Evolutionary conservation across 768 basidiomycete species (phyloP).

Genomic region (Strobilomyces confusus): DNA sequence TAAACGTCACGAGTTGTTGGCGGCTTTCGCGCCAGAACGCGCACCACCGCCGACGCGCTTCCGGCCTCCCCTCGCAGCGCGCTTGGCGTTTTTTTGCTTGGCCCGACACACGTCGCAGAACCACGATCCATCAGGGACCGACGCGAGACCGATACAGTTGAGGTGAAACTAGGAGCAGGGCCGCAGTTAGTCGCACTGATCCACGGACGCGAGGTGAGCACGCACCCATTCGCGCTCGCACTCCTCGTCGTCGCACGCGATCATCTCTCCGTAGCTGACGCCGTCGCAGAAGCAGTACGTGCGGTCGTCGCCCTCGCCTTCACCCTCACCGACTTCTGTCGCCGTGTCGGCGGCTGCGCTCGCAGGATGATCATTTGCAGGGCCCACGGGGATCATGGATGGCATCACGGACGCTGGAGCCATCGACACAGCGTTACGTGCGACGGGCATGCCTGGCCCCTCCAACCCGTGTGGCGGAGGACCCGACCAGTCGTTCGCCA

Average conservation of each 20-base stretch:
- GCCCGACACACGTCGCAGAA: constrained; percentile 65
- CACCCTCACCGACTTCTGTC: constrained; percentile 45
- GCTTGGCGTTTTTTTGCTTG: constrained; percentile 49
- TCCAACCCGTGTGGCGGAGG: constrained; percentile 54
- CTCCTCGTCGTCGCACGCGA: constrained; percentile 79
- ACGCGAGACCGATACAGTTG: constrained; percentile 63
- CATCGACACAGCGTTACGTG: constrained; percentile 37
- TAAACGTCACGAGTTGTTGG: constrained; percentile 27
- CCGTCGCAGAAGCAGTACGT: constrained; percentile 85
- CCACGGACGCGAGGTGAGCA: constrained; percentile 7
- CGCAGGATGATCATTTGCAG: constrained; percentile 32
- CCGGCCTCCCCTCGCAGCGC: constrained; percentile 49
- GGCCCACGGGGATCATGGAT: constrained; percentile 18
- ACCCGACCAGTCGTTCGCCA: constrained; percentile 45
- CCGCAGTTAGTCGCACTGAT: constrained; percentile 10
- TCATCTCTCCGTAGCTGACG: constrained; percentile 90
- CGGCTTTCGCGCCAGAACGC: constrained; percentile 28
- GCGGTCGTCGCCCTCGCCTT: constrained; percentile 55
- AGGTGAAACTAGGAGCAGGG: constrained; percentile 65
- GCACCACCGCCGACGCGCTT: constrained; percentile 41
- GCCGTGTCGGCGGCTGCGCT: constrained; percentile 38
- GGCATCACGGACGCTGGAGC: constrained; percentile 24
- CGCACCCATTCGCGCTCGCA: constrained; percentile 91
- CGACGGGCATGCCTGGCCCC: constrained; percentile 76
- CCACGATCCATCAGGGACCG: constrained; percentile 70